Conservation (phyloP, 2,329 filamentous ascomycete genomes). For the Clonostachys byssicola region DNA sequence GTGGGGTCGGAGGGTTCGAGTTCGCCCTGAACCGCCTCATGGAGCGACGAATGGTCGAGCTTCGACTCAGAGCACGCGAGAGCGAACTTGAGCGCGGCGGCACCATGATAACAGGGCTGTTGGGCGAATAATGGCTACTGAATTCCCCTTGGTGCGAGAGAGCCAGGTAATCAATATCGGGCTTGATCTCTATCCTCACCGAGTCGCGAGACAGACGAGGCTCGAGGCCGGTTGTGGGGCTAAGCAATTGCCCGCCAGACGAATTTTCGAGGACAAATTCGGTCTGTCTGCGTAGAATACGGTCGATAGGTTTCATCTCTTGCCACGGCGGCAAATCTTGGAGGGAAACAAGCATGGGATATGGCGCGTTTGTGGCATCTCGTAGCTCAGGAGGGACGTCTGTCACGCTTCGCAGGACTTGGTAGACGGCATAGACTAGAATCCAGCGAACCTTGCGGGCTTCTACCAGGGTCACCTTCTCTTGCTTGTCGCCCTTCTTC, state of each 20-base stretch:
- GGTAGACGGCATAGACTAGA: conserved; percentile 67
- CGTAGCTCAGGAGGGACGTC: conserved; percentile 57
- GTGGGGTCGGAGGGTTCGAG: conserved; percentile 8
- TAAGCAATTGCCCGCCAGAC: background rate
- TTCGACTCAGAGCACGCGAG: conserved; percentile 19
- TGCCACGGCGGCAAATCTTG: conserved; percentile 40
- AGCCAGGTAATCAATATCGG: conserved; percentile 52
- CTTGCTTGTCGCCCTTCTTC: conserved; percentile 48
- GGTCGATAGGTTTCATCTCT: conserved; percentile 8
- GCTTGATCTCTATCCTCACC: conserved; percentile 38
- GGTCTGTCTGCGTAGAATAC: conserved; percentile 19
- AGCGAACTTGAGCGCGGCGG: conserved; percentile 21
- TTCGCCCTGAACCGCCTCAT: conserved; percentile 20
- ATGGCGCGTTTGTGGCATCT: conserved; percentile 50
- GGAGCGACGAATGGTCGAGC: conserved; percentile 25
- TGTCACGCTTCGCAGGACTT: conserved; percentile 65
- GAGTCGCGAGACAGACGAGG: background rate
- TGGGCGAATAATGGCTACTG: background rate
- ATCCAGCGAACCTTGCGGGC: conserved; percentile 78
- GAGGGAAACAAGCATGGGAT: conserved; percentile 45
- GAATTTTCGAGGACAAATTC: conserved; percentile 9
- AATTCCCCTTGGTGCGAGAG: conserved; percentile 25
- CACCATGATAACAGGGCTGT: conserved; percentile 9
- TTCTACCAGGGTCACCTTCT: conserved; percentile 53
- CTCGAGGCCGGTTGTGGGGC: background rate